Base-by-base conservation (phyloP, 306 rosid genomes). In the Acacia confusa region DNA sequence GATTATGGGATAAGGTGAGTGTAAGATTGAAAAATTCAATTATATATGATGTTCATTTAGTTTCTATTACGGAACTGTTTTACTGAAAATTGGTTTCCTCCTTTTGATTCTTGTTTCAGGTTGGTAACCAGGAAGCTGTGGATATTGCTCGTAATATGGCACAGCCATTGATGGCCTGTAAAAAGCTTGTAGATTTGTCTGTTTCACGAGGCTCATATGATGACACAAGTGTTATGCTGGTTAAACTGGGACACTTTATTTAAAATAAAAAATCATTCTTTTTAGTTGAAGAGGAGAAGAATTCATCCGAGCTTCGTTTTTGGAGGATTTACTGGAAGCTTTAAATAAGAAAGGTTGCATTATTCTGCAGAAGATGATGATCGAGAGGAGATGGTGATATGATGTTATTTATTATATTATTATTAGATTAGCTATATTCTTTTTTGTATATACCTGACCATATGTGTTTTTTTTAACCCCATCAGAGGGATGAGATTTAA, bases 1-100 rank as follows among this genome's bases (percentile, higher is more conserved):
- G 99, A 70, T 85, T 95, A 78, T 95, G 99, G 99, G 99, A 95
- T 83, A 95, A 89, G 93, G 97, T 95, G 86, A 65, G 75, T n/a
- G 24, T 1, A 19, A 55, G 7, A 70, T 76, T 19, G 69, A 22
- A 66, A 12, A 4, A 66, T 74, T 19, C 69, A 22, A 60, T 41
- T 24, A 44, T 44, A 12, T 75, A 24, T 45, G 43, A 11, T 41
- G 38, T 43, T 74, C 12, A 1, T 17, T 14, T 47, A 47, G 41
- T 77, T 79, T 74, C 20, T 69, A 44, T 63, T 15, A 6, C 69
- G 2, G 40, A 22, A 16, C 20, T 22, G 6, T 69, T 71, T 13
- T 19, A 73, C 81, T 74, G 30, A 86, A 48, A 63, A 52, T 40
- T 57, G 64, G 27, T 44, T 76, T 79, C 77, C 65, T 78, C 9